These are phyloP conservation scores for Talaromyces wortmannii DNA, from an alignment of 495 filamentous ascomycete species.

Conservation along the genomic window DNA sequence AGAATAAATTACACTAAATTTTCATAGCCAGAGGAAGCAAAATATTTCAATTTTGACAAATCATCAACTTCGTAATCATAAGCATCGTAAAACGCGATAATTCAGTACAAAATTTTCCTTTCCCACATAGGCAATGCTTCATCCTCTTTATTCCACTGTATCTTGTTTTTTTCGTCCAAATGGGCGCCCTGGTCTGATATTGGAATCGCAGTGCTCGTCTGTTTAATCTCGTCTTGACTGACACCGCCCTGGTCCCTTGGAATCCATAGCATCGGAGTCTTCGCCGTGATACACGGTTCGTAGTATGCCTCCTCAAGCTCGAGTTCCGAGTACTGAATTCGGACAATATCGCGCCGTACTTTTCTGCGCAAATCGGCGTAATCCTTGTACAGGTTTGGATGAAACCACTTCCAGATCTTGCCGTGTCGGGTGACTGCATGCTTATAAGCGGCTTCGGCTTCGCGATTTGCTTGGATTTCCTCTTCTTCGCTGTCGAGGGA, in stretches of 20 bases:
- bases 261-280: slow-evolving; percentile 61
- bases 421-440: slow-evolving; percentile 8
- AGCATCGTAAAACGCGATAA: neutral
- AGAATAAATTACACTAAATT: too few species aligned
- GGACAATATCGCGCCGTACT: slow-evolving; percentile 53
- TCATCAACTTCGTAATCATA: too few species aligned
- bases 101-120: slow-evolving; percentile 30
- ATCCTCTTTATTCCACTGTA: slow-evolving; percentile 49
- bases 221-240: slow-evolving; percentile 52
- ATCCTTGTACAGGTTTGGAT: slow-evolving; percentile 68
- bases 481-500: slow-evolving; percentile 43
- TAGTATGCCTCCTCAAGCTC: slow-evolving; percentile 54
- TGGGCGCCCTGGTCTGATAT: slow-evolving; percentile 61
- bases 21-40: too few species aligned
- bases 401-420: slow-evolving; percentile 60
- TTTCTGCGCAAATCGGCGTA: slow-evolving; percentile 63
- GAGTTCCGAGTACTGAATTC: slow-evolving; percentile 45
- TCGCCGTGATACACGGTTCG: slow-evolving; percentile 57
- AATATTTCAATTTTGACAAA: too few species aligned
- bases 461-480: slow-evolving; percentile 25
- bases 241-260: slow-evolving; percentile 61
- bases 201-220: slow-evolving; percentile 44
- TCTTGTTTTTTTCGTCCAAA: slow-evolving; percentile 55
- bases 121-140: slow-evolving; percentile 32
- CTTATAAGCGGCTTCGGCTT: slow-evolving; percentile 13